These are phyloP conservation scores for Ophiocordyceps unilateralis DNA, from an alignment of 2,329 filamentous ascomycete genomes.

Conservation along the genomic window DNA sequence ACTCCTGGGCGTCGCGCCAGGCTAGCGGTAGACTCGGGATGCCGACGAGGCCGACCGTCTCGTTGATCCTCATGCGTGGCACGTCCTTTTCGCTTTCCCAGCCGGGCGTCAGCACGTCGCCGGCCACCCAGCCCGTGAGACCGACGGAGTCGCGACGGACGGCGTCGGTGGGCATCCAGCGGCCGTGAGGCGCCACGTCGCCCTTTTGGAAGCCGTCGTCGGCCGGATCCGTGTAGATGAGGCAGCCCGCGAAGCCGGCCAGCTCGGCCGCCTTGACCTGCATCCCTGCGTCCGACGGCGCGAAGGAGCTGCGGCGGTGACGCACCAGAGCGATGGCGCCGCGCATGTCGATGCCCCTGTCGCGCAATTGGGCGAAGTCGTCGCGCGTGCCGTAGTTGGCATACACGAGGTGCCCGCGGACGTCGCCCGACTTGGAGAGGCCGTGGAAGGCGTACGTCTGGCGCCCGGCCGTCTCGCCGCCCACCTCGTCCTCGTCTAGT, in stretches of 20 bases:
- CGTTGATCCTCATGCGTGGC: constrained; percentile 48
- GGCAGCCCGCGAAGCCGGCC: constrained; percentile 69
- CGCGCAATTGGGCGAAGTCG: constrained; percentile 59
- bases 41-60: constrained; percentile 55
- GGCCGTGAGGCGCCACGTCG: constrained; percentile 55
- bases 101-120: constrained; percentile 84
- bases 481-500: constrained; percentile 62
- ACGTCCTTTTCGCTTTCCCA: constrained; percentile 54
- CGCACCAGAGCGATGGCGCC: constrained; percentile 75
- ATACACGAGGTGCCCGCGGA: constrained; percentile 74
- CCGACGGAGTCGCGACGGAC: constrained; percentile 73
- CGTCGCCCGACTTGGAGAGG: constrained; percentile 72
- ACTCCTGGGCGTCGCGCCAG: constrained; percentile 70
- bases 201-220: constrained; percentile 70
- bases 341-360: constrained; percentile 54
- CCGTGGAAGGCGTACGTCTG: constrained; percentile 76
- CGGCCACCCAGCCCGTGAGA: constrained; percentile 65
- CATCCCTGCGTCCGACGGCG: constrained; percentile 47
- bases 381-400: constrained; percentile 78
- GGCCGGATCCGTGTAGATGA: constrained; percentile 82
- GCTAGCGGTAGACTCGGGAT: constrained; percentile 85
- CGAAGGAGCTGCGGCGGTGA: constrained; percentile 46
- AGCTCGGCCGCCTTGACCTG: constrained; percentile 85
- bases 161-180: constrained; percentile 64
- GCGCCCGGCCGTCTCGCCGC: constrained; percentile 41